phyloP scores from a whole-genome alignment of 257 asterid genomes.

The Nicotiana undulata region DNA sequence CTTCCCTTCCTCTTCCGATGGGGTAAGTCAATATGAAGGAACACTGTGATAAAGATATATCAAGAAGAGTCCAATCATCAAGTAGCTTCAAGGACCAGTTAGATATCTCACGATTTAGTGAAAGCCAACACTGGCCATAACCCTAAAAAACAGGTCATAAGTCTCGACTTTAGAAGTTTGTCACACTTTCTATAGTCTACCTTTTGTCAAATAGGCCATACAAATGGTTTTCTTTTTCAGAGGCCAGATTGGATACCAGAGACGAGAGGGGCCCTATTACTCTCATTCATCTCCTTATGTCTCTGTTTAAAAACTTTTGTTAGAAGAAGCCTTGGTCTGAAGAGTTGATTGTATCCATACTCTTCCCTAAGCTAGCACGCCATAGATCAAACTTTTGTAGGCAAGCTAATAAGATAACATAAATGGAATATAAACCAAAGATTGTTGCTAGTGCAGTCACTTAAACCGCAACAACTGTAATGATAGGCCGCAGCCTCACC shows the following conservation, averaged over 20 bases:
- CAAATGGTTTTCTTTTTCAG: neutral
- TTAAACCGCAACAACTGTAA: neutral
- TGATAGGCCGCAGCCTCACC: neutral
- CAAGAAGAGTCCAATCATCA: neutral
- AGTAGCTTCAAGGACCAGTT: neutral
- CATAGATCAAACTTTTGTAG: neutral
- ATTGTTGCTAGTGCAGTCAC: neutral
- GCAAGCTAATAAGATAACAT: neutral
- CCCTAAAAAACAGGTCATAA: neutral
- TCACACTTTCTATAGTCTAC: neutral
- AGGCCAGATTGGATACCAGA: neutral
- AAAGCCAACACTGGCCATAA: neutral
- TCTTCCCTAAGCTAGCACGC: neutral
- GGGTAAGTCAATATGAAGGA: neutral
- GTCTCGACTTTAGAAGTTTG: neutral
- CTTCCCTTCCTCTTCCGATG: neutral
- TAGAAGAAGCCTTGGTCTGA: neutral
- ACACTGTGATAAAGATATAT: no score
- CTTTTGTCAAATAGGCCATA: neutral
- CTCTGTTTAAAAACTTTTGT: neutral
- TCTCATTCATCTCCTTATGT: neutral
- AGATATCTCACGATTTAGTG: neutral
- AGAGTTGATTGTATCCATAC: neutral
- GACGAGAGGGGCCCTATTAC: neutral
- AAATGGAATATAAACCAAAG: neutral